Conservation (phyloP, 148 eudicot genomes). For the Heliosperma pusillum region DNA sequence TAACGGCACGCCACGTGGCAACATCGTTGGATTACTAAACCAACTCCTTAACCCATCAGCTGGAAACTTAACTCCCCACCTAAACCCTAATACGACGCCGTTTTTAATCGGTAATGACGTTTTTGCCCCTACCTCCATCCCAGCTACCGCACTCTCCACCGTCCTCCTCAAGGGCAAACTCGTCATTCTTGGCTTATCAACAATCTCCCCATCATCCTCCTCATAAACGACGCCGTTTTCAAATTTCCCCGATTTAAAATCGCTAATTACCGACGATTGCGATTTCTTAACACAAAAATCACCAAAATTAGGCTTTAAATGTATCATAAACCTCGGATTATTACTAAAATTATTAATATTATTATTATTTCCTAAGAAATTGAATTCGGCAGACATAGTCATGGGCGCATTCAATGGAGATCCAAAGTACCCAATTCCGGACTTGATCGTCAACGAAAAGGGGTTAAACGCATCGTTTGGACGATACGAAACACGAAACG, state of each 20-base stretch:
- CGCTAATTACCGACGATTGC: slow-evolving; percentile 39
- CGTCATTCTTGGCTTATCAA: slow-evolving; percentile 31
- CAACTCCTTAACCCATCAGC: slow-evolving; percentile 22
- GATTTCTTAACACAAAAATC: slow-evolving; percentile 64
- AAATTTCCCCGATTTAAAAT: background rate
- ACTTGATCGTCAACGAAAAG: slow-evolving; percentile 54
- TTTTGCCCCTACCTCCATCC: slow-evolving; percentile 56
- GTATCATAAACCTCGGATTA: slow-evolving; percentile 63
- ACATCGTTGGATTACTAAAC: slow-evolving; percentile 30
- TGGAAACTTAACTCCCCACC: slow-evolving; percentile 82
- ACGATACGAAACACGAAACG: slow-evolving; percentile 59
- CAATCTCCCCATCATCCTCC: slow-evolving; percentile 38
- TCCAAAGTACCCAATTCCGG: slow-evolving; percentile 70
- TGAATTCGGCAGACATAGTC: slow-evolving; percentile 77
- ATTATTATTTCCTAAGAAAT: slow-evolving; percentile 33
- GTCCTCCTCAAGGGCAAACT: slow-evolving; percentile 24
- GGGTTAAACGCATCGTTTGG: slow-evolving; percentile 73
- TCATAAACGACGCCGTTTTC: slow-evolving; percentile 21
- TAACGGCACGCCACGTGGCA: slow-evolving; percentile 42
- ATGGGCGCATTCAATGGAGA: slow-evolving; percentile 66
- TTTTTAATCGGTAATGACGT: slow-evolving; percentile 51
- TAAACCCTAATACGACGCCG: slow-evolving; percentile 55
- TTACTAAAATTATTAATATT: background rate
- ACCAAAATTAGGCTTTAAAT: slow-evolving; percentile 70
- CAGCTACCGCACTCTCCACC: slow-evolving; percentile 37